Evolutionary conservation across 176 grass and related monocot species (phyloP).

Genomic region (Areca catechu): DNA sequence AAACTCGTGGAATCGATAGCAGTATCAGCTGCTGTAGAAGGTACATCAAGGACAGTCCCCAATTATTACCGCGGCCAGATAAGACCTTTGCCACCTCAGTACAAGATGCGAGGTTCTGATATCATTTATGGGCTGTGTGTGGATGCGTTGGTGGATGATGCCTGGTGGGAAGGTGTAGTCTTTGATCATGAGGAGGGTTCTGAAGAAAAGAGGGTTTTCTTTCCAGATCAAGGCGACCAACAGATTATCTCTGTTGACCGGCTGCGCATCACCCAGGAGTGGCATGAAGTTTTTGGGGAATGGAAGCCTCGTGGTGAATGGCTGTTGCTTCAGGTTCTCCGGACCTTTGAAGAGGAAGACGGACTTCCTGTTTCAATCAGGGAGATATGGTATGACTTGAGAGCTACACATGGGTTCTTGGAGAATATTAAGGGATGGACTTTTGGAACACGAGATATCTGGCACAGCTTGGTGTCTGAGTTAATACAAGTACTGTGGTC

Average conservation of each 20-base stretch:
- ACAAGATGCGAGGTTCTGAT: slow-evolving; percentile 22
- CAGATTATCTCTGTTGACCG: slow-evolving; percentile 28
- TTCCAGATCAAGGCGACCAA: slow-evolving; percentile 68
- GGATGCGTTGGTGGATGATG: slow-evolving; percentile 39
- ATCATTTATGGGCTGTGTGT: slow-evolving; percentile 53
- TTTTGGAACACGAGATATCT: slow-evolving; percentile 20
- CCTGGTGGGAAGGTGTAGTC: slow-evolving; percentile 74
- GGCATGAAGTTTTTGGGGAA: slow-evolving; percentile 55
- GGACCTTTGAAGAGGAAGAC: slow-evolving; percentile 37
- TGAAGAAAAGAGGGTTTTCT: slow-evolving; percentile 38
- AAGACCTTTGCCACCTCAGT: slow-evolving; percentile 26
- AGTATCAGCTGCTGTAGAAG: slow-evolving; percentile 29
- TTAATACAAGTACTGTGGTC: slow-evolving; percentile 36
- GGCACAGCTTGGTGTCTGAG: slow-evolving; percentile 32
- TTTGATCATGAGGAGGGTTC: slow-evolving; percentile 44
- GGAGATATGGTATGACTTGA: slow-evolving; percentile 60
- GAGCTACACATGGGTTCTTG: slow-evolving; percentile 30
- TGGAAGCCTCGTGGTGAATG: slow-evolving; percentile 59
- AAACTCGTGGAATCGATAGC: slow-evolving; percentile 9
- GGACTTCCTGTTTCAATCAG: slow-evolving; percentile 42
- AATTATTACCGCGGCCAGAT: slow-evolving; percentile 12
- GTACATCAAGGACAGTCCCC: neutral
- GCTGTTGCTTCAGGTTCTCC: slow-evolving; percentile 50
- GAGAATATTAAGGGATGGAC: slow-evolving; percentile 41
- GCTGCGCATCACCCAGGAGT: slow-evolving; percentile 49